phyloP scores from a whole-genome alignment of 176 grass and related monocot species.

The Bothriochloa decipiens region DNA sequence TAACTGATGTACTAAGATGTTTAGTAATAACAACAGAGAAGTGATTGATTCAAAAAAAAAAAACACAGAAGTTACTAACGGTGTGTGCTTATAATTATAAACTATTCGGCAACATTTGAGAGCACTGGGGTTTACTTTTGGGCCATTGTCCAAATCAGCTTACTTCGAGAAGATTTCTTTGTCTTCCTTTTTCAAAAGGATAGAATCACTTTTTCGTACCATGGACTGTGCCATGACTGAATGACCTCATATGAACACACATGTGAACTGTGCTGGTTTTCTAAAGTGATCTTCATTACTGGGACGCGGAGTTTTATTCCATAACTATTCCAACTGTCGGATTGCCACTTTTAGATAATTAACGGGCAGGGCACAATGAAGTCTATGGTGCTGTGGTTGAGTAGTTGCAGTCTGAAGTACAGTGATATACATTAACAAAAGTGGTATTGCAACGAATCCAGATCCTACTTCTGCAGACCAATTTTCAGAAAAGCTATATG shows the following conservation, averaged over 20 bases:
- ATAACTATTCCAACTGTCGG: conserved; percentile 6
- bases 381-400: not conserved
- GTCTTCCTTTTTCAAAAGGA: not conserved
- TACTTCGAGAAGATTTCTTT: conserved; percentile 2
- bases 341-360: not conserved
- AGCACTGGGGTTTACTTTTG: not conserved
- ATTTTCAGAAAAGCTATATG: conserved; percentile 44
- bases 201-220: conserved; percentile 19
- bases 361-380: not conserved
- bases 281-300: not conserved
- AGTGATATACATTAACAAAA: conserved; percentile 1
- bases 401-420: conserved; percentile 8
- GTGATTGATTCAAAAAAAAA: not conserved
- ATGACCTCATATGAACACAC: conserved; percentile 18
- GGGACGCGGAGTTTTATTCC: not conserved
- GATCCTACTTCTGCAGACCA: conserved; percentile 8
- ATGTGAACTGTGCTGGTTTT: conserved; percentile 11
- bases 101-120: not conserved
- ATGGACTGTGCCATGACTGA: not conserved
- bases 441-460: not conserved
- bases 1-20: not conserved
- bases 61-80: not conserved
- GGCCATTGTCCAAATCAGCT: not conserved
- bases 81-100: not conserved
- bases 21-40: not conserved